Percentiles rank a stretch among this genome's conserved stretches.
These are phyloP conservation scores for Pugionium dolabratum DNA, from an alignment of 345 rosid species.

Conservation along the genomic window DNA sequence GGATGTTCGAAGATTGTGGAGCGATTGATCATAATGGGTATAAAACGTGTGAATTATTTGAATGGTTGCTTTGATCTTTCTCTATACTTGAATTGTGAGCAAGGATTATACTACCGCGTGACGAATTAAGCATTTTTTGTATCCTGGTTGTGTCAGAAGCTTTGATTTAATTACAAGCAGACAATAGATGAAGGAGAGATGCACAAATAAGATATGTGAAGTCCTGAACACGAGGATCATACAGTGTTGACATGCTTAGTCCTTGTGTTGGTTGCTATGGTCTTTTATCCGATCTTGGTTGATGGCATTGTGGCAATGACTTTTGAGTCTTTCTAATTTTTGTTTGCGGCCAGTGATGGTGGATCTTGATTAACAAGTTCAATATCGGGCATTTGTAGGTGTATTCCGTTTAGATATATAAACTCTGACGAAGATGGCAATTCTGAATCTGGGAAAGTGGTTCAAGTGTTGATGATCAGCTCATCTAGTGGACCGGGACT, in stretches of 20 bases:
- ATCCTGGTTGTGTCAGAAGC: constrained; percentile 2
- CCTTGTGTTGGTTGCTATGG: background rate
- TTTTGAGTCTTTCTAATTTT: background rate
- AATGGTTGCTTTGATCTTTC: background rate
- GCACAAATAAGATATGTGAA: background rate
- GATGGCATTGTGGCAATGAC: background rate
- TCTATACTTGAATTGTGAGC: background rate
- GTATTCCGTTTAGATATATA: constrained; percentile 76
- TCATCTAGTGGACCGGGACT: constrained; percentile 86
- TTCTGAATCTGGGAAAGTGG: constrained; percentile 44
- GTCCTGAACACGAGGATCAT: constrained; percentile 13
- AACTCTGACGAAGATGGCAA: constrained; percentile 40
- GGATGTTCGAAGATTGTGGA: background rate
- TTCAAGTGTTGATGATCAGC: constrained; percentile 88
- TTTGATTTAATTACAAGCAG: constrained; percentile 4
- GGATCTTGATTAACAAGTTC: constrained; percentile 18
- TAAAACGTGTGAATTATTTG: background rate
- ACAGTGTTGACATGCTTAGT: constrained; percentile 8
- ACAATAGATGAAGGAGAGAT: background rate
- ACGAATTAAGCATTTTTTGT: background rate
- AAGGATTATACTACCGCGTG: background rate
- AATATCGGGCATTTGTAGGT: constrained; percentile 43
- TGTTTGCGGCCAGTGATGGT: constrained; percentile 8
- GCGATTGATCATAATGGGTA: constrained; percentile 6
- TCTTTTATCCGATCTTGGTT: background rate